Percentiles rank a stretch among this genome's conserved stretches.
Conservation (phyloP, 176 grass and related monocot genomes). For the Raddia guianensis region DNA sequence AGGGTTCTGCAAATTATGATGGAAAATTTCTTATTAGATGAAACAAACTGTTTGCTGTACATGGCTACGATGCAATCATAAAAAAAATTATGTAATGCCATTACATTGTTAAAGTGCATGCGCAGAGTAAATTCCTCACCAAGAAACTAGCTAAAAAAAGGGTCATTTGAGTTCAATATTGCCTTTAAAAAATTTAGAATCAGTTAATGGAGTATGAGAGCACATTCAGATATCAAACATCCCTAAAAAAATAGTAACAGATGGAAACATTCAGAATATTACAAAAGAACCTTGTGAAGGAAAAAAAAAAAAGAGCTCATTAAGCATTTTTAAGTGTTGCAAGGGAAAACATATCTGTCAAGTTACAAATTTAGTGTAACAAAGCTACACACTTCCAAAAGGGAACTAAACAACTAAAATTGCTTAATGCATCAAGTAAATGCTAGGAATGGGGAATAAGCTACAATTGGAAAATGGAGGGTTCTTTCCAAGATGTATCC, state of each 20-base stretch:
- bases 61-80: neutral
- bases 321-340: neutral
- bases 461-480: neutral
- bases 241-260: neutral
- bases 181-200: neutral
- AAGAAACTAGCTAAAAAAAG: conserved; percentile 5
- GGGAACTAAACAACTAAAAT: neutral
- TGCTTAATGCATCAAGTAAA: neutral
- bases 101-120: neutral
- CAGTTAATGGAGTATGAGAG: neutral
- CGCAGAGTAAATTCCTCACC: neutral
- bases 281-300: neutral
- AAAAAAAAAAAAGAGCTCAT: neutral
- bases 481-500: neutral
- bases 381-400: neutral
- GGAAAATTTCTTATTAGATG: neutral
- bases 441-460: neutral
- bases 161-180: neutral
- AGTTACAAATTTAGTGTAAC: neutral
- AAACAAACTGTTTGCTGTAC: neutral
- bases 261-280: neutral
- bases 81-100: neutral
- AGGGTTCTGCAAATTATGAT: conserved; percentile 67
- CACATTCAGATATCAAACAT: neutral
- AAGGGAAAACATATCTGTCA: neutral